Evolutionary conservation across 768 basidiomycete genomes (phyloP).

Genomic region (Suillus plorans): DNA sequence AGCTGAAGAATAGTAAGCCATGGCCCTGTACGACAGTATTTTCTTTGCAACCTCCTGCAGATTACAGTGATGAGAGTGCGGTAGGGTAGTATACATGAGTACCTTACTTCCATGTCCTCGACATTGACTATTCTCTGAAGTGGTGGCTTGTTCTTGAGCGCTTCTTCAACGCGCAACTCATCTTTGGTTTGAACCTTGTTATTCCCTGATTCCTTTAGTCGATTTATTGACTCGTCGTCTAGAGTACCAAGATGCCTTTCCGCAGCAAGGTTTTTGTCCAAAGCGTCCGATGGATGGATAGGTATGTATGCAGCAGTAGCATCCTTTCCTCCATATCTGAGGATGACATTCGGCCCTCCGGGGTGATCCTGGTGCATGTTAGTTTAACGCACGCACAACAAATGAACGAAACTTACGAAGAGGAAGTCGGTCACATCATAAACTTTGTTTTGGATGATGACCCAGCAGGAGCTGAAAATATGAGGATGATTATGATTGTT

Average conservation of each 20-base stretch:
- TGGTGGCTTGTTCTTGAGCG: slow-evolving; percentile 59
- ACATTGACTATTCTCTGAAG: slow-evolving; percentile 71
- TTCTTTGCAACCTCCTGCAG: slow-evolving; percentile 66
- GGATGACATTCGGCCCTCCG: slow-evolving; percentile 79
- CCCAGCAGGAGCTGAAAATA: slow-evolving; percentile 72
- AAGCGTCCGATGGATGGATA: slow-evolving; percentile 82
- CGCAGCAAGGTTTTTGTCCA: slow-evolving; percentile 66
- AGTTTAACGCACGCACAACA: background rate
- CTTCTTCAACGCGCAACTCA: slow-evolving; percentile 65
- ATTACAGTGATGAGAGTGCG: slow-evolving; percentile 1
- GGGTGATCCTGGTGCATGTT: slow-evolving; percentile 58
- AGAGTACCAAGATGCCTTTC: slow-evolving; percentile 76
- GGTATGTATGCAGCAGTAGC: slow-evolving; percentile 77
- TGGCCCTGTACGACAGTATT: slow-evolving; percentile 70
- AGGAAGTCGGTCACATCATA: slow-evolving; percentile 86
- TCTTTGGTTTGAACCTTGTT: slow-evolving; percentile 61
- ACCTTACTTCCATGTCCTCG: slow-evolving; percentile 75
- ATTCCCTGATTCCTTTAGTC: slow-evolving; percentile 36
- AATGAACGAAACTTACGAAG: slow-evolving; percentile 38
- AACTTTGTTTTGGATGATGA: slow-evolving; percentile 76
- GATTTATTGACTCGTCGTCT: slow-evolving; percentile 42
- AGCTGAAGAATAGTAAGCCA: slow-evolving; percentile 84
- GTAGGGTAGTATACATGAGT: background rate
- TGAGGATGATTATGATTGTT: slow-evolving; percentile 9
- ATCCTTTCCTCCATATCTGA: slow-evolving; percentile 83